A percentile compares a stretch with the other conserved stretches of the same genome.
These are phyloP conservation scores for Geotrichum siamense DNA, from an alignment of 1,139 yeast genomes.

Conservation along the genomic window DNA sequence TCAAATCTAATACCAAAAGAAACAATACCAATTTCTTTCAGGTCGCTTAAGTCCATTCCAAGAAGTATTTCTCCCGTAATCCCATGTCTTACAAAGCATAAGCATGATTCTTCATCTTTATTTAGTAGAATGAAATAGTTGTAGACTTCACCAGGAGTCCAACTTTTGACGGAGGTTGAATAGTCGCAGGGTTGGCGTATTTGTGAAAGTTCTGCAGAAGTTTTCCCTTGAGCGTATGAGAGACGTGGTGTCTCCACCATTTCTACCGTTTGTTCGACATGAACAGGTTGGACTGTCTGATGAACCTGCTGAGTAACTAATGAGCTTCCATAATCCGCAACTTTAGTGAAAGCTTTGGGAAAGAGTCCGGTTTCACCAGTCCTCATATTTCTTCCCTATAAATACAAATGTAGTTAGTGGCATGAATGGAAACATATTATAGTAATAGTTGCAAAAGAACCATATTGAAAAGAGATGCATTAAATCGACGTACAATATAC, in stretches of 20 bases:
- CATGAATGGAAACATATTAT: slow-evolving; percentile 23
- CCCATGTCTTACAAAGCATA: slow-evolving; percentile 77
- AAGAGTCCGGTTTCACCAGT: slow-evolving; percentile 76
- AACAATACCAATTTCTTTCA: slow-evolving; percentile 84
- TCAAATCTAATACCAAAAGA: slow-evolving; percentile 95
- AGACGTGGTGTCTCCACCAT: background rate
- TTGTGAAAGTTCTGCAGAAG: slow-evolving; percentile 8
- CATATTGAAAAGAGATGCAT: background rate
- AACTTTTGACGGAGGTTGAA: slow-evolving; percentile 31
- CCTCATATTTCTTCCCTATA: slow-evolving; percentile 60
- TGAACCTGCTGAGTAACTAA: slow-evolving; percentile 29
- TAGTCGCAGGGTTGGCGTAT: slow-evolving; percentile 5
- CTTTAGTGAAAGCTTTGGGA: slow-evolving; percentile 65
- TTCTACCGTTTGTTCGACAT: background rate
- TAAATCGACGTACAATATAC: slow-evolving; percentile 47
- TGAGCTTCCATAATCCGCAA: background rate
- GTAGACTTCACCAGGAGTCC: slow-evolving; percentile 85
- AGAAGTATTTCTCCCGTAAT: slow-evolving; percentile 79
- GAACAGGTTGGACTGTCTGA: slow-evolving; percentile 22
- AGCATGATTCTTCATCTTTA: slow-evolving; percentile 64
- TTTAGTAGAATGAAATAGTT: slow-evolving; percentile 67
- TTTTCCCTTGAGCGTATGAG: slow-evolving; percentile 18
- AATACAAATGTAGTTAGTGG: too few relatives aligned
- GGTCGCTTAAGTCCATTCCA: slow-evolving; percentile 74
- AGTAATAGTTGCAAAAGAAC: background rate